These are phyloP conservation scores for Edaphochlamys debaryana DNA, from an alignment of 139 green algal species.

Conservation along the genomic window DNA sequence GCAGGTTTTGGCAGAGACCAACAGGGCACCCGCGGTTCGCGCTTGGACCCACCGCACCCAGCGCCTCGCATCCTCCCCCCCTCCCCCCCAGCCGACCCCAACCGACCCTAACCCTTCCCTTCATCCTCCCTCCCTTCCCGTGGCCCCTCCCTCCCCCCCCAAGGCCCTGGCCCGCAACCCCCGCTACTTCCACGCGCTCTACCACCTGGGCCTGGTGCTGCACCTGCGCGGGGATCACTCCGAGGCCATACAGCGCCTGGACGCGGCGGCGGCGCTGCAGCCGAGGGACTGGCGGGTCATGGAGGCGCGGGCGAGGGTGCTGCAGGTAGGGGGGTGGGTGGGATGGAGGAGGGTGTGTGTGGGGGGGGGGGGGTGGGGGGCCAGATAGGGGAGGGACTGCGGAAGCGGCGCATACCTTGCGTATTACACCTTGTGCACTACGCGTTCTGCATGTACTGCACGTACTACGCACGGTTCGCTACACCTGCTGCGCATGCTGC, in stretches of 20 bases:
- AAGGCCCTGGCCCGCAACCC: slow-evolving; percentile 49
- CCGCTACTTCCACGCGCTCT: slow-evolving; percentile 53
- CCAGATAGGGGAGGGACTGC: neutral
- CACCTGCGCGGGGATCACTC: slow-evolving; percentile 40
- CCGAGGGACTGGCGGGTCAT: slow-evolving; percentile 40
- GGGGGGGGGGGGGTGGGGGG: neutral
- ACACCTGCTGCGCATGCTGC: no score
- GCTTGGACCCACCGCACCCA: no score
- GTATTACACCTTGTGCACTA: no score
- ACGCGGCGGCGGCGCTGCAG: slow-evolving; percentile 39
- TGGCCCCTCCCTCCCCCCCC: slow-evolving; percentile 10
- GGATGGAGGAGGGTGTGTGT: neutral
- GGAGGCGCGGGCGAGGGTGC: slow-evolving; percentile 48
- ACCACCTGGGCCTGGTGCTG: slow-evolving; percentile 57
- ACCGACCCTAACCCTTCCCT: no score
- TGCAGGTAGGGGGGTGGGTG: slow-evolving; percentile 39
- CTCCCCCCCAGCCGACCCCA: neutral
- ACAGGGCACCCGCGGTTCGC: no score
- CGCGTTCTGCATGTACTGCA: neutral
- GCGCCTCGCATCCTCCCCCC: neutral
- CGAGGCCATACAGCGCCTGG: slow-evolving; percentile 44
- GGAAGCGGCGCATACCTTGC: neutral
- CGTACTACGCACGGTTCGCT: no score
- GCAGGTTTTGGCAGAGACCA: no score
- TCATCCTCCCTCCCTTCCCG: neutral